Evolutionary conservation across 208 protist genomes (phyloP), one percentile per base, ranked within the genome.

Genomic region (Acanthamoeba healyi): DNA sequence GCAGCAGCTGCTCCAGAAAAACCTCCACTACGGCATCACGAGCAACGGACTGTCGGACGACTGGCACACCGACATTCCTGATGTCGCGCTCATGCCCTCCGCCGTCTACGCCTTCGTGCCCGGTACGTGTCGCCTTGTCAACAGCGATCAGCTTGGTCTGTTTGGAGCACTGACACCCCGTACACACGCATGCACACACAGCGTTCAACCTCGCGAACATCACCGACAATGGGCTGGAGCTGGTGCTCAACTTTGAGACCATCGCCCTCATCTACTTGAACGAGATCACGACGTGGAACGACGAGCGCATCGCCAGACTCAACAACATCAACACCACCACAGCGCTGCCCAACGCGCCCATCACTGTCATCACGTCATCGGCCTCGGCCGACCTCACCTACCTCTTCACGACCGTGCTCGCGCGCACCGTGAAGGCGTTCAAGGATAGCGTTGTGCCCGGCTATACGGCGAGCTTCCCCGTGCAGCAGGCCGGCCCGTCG

Each of bases 231-330:
- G 77, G 32, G 3, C 17, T 42, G 2, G 9, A 22, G 77, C 77
- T 86, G 77, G 77, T 86, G 44, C 34, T 86, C 15, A 26, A 58
- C 77, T 86, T 86, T 38, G 26, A 49, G 9, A 86, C 44, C 15
- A 29, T 86, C 29, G 77, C 67, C 5, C 2, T 7, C 22, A 79
- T 79, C 67, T 79, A 79, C 67, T 36, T 79, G 6, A 40, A 58
- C n/a, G 7, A 49, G 32, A 38, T 86, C 0, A 61, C 77, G 0
- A 58, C 3, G 22, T 86, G 77, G 77, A 24, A 38, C 26, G 77
- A 86, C n/a, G 2, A 61, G 26, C 77, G 77, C 22, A 86, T 86
- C 77, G 12, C 32, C 24, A n/a, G 15, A 4, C 38, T 86, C 10
- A 86, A 86, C 29, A 4, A 40, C 4, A 4, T 2, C 6, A 26